A percentile compares a stretch with the other conserved stretches of the same genome.
phyloP scores from a whole-genome alignment of 176 grass and related monocot genomes.

The Pontederia crassipes region DNA sequence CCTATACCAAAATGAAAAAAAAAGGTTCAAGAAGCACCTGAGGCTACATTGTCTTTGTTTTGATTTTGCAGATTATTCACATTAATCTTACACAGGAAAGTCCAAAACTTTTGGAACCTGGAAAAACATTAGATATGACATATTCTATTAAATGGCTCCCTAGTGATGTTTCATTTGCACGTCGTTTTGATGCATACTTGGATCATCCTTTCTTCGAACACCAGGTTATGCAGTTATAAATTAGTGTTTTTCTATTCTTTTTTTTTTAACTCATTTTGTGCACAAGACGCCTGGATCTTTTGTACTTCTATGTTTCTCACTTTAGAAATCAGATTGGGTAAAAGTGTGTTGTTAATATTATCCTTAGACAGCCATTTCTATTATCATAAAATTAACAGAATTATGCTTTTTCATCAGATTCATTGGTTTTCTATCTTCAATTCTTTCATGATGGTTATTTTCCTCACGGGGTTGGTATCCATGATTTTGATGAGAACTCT shows the following conservation, averaged over 20 bases:
- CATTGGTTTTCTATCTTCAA: slow-evolving; percentile 3
- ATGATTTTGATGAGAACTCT: slow-evolving; percentile 7
- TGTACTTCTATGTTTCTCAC: too few relatives aligned
- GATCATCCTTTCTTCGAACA: slow-evolving; percentile 1
- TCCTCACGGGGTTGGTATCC: background rate
- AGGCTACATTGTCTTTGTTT: background rate
- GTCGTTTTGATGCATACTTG: slow-evolving; percentile 1
- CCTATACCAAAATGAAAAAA: too few relatives aligned
- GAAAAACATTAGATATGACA: background rate
- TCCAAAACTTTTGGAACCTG: background rate
- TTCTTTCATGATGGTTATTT: slow-evolving; percentile 6
- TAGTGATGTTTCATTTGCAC: background rate
- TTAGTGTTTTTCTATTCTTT: background rate
- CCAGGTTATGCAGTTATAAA: background rate
- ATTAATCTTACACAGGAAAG: background rate
- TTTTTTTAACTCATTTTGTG: too few relatives aligned
- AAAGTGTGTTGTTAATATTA: too few relatives aligned
- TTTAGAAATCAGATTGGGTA: too few relatives aligned
- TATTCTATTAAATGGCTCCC: background rate
- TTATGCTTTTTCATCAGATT: background rate
- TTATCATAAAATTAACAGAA: too few relatives aligned
- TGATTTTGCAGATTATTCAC: background rate
- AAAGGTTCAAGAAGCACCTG: too few relatives aligned
- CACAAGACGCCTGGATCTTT: too few relatives aligned
- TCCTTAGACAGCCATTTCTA: too few relatives aligned